Percentiles rank a stretch among this genome's conserved stretches.
phyloP scores from a whole-genome alignment of 805 yeast species.

The Candida morakotiae region DNA sequence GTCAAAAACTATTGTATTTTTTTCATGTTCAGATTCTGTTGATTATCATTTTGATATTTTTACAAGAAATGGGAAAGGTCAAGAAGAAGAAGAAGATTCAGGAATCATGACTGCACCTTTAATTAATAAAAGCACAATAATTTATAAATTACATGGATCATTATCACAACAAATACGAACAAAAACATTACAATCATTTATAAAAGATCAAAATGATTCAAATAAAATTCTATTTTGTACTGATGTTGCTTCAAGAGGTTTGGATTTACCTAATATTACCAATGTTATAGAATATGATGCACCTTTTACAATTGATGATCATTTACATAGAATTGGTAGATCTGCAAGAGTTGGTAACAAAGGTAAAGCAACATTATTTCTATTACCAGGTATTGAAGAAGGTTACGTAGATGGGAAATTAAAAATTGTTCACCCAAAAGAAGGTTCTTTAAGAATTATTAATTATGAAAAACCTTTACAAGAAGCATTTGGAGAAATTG shows the following conservation, averaged over 20 bases:
- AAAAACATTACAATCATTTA: conserved; percentile 64
- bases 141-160: conserved; percentile 84
- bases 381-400: conserved; percentile 89
- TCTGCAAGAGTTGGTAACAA: conserved; percentile 94
- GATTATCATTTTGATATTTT: conserved; percentile 84
- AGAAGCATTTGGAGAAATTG: conserved; percentile 34
- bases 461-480: conserved; percentile 30
- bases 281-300: conserved; percentile 92
- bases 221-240: conserved; percentile 83
- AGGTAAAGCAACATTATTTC: conserved; percentile 75
- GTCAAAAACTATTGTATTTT: conserved; percentile 72
- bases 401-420: conserved; percentile 60
- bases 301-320: conserved; percentile 91
- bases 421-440: conserved; percentile 35
- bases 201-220: conserved; percentile 36
- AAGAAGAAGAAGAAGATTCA: conserved; percentile 23
- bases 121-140: conserved; percentile 39
- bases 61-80: conserved; percentile 47
- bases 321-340: conserved; percentile 94
- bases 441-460: conserved; percentile 28
- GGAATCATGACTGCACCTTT: conserved; percentile 54
- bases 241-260: conserved; percentile 96
- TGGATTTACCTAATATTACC: conserved; percentile 84
- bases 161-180: conserved; percentile 81
- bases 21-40: conserved; percentile 95